These are phyloP conservation scores for Suhomyces maxii DNA, from an alignment of 1,139 yeast genomes.

Conservation along the genomic window DNA sequence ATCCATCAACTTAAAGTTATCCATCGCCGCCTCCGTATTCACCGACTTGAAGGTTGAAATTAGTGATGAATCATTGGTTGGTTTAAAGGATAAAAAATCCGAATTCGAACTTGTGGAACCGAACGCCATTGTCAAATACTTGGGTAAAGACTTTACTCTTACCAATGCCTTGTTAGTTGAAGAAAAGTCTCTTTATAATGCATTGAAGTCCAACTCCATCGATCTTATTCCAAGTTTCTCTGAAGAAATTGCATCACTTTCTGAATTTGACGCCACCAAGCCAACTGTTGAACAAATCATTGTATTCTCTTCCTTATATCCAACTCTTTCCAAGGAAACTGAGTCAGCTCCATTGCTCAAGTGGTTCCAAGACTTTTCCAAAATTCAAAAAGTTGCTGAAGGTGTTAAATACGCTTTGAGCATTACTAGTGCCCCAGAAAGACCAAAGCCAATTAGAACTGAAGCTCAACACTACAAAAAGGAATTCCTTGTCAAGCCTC, in stretches of 20 bases:
- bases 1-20: conserved; percentile 59
- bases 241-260: conserved; percentile 9
- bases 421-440: conserved; percentile 43
- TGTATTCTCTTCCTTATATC: conserved; percentile 45
- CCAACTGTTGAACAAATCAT: conserved; percentile 46
- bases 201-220: conserved; percentile 10
- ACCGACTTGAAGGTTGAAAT: conserved; percentile 26
- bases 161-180: conserved; percentile 25
- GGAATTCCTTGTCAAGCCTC: conserved; percentile 41
- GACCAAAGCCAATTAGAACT: conserved; percentile 53
- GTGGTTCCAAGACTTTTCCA: conserved; percentile 48
- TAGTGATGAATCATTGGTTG: conserved; percentile 36
- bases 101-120: conserved; percentile 66
- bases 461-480: conserved; percentile 52
- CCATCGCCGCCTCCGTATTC: conserved; percentile 50
- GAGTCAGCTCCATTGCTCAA: conserved; percentile 8
- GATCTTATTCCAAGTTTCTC: conserved; percentile 3
- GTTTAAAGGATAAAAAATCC: conserved; percentile 35
- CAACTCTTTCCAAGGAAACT: conserved; percentile 20
- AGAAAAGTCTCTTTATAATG: conserved; percentile 27
- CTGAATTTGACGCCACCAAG: conserved; percentile 14
- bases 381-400: conserved; percentile 33
- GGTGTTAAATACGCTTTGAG: conserved; percentile 41
- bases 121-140: conserved; percentile 78
- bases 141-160: conserved; percentile 48